Percentiles rank a stretch among this genome's conserved stretches.
Evolutionary conservation across 768 basidiomycete species (phyloP).

Genomic region (Cubamyces lactineus): DNA sequence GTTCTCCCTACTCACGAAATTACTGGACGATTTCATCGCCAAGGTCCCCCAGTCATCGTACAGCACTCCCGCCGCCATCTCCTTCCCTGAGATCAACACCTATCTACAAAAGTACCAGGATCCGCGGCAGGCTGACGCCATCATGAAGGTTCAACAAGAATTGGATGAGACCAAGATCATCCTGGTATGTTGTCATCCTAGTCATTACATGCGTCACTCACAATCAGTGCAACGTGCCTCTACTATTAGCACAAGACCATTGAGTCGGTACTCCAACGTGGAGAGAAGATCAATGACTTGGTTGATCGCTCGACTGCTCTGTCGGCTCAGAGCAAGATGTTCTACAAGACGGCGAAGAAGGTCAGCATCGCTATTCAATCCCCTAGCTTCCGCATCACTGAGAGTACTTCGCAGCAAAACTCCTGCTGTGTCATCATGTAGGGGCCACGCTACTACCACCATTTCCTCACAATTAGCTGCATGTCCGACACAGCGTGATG

Average conservation of each 20-base stretch:
- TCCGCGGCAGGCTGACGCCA: conserved; percentile 94
- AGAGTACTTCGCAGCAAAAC: conserved; percentile 70
- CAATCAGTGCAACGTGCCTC: neutral
- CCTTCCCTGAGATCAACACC: conserved; percentile 72
- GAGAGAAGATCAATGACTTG: conserved; percentile 94
- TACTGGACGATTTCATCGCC: conserved; percentile 89
- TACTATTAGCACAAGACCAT: conserved; percentile 92
- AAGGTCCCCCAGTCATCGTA: conserved; percentile 77
- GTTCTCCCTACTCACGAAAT: conserved; percentile 91
- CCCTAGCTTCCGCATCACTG: neutral
- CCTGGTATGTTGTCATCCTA: conserved; percentile 57
- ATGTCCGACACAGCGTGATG: neutral
- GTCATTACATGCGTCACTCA: neutral
- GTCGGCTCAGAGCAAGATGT: conserved; percentile 93
- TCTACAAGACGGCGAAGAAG: conserved; percentile 99
- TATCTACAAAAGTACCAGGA: conserved; percentile 96
- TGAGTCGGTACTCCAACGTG: conserved; percentile 93
- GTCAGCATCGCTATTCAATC: conserved; percentile 46
- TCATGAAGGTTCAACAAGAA: conserved; percentile 98
- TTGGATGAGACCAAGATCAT: conserved; percentile 99
- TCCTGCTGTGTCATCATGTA: conserved; percentile 91
- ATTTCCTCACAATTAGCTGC: neutral
- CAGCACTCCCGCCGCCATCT: conserved; percentile 65
- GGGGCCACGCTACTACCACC: neutral
- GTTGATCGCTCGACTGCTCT: conserved; percentile 92